These are phyloP conservation scores for Dianthus caryophyllus DNA, from an alignment of 148 eudicot species.

Conservation along the genomic window DNA sequence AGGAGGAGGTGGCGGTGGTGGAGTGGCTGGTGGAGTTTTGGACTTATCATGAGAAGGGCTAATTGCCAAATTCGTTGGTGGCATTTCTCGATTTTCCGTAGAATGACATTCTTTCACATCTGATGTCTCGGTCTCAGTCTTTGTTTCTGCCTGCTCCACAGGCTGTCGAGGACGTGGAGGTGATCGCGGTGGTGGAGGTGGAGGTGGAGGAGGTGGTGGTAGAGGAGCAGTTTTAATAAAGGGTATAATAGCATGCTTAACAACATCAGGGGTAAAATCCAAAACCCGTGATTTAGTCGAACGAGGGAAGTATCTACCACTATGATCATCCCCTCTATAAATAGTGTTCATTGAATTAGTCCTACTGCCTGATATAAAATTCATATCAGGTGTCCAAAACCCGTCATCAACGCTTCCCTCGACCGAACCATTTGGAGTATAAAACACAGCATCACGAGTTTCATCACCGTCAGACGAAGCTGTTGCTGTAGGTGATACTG, in stretches of 20 bases:
- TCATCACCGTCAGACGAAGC: constrained; percentile 66
- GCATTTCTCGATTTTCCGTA: constrained; percentile 17
- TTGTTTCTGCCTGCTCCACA: constrained; percentile 10
- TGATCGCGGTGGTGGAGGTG: constrained; percentile 1
- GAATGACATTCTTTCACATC: constrained; percentile 16
- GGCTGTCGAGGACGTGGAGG: constrained; percentile 31
- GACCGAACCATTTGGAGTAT: constrained; percentile 69
- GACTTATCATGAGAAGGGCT: constrained; percentile 33
- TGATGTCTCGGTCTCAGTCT: constrained; percentile 7
- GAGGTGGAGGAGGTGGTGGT: constrained; percentile 25
- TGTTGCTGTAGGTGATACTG: constrained; percentile 52
- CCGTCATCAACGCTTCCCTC: constrained; percentile 43
- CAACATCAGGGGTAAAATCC: constrained; percentile 42
- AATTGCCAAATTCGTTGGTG: constrained; percentile 59
- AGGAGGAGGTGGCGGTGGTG: constrained; percentile 36
- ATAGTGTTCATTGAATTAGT: constrained; percentile 21
- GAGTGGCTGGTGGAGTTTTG: constrained; percentile 25
- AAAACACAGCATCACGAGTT: constrained; percentile 47
- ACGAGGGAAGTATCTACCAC: constrained; percentile 33
- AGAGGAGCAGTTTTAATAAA: constrained; percentile 42
- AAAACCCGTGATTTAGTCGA: constrained; percentile 60
- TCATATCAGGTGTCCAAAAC: constrained; percentile 31
- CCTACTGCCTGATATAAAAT: constrained; percentile 29
- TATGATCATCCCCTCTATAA: constrained; percentile 22
- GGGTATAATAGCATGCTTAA: constrained; percentile 51